Conservation (phyloP, 345 rosid species). For the Limnanthes douglasii region DNA sequence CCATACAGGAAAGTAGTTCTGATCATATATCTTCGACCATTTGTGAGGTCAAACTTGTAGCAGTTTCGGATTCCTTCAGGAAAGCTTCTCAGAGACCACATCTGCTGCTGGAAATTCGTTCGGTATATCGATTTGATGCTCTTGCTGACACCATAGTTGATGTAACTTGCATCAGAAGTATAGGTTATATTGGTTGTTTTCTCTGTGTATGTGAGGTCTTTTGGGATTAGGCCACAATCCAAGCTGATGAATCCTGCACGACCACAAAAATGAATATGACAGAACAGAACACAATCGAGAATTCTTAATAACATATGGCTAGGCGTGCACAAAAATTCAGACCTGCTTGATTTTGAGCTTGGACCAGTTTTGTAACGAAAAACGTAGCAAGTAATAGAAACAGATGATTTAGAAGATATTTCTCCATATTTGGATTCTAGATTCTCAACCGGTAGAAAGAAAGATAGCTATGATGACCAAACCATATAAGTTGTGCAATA, state of each 20-base stretch:
- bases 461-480: too few species aligned
- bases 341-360: conserved; percentile 18
- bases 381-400: conserved; percentile 1
- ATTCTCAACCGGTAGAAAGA: too few species aligned
- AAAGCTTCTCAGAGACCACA: conserved; percentile 15
- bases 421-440: too few species aligned
- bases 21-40: conserved; percentile 9
- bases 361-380: conserved; percentile 1
- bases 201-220: conserved; percentile 5
- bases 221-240: conserved; percentile 14
- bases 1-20: conserved; percentile 19
- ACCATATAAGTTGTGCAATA: too few species aligned
- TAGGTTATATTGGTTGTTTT: conserved; percentile 10
- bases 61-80: conserved; percentile 18
- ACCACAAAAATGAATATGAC: background rate
- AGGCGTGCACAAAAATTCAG: background rate
- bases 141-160: conserved; percentile 10
- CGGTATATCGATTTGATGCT: conserved; percentile 6
- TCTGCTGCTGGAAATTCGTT: conserved; percentile 5
- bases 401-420: too few species aligned
- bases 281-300: background rate
- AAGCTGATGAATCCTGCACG: conserved; percentile 17
- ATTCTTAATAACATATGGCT: too few species aligned
- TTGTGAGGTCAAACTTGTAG: conserved; percentile 15
- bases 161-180: conserved; percentile 8